Evolutionary conservation across 2,329 filamentous ascomycete genomes (phyloP), one percentile per base, ranked within the genome.

Genomic region (Helicocarpus griseus): DNA sequence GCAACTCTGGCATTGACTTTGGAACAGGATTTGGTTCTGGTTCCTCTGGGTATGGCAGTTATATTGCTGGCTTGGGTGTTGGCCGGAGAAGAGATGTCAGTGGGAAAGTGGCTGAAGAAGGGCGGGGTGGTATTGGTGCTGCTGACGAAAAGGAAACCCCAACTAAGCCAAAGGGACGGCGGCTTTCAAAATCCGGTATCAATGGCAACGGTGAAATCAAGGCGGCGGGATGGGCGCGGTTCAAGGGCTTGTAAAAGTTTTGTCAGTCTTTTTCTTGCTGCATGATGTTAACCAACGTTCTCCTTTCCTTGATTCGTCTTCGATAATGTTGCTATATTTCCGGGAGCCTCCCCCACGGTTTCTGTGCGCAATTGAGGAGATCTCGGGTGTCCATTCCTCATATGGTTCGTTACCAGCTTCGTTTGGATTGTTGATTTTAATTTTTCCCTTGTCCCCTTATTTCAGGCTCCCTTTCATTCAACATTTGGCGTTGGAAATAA

Each of bases 31-130:
- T 58, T 7, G 65, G 62, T 6, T 58, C 61, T 36, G 62, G 61
- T 19, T 60, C 68, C 1, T 59, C 64, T 3, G 44, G 68, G 0
- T 72, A 72, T 46, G 67, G 69, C 19, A 69, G 63, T 54, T 72
- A 72, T 50, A 69, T 72, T 40, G 68, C 69, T 2, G 67, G 65
- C 1, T 55, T 72, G 4, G 71, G 72, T 1, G 70, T 74, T 33
- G 71, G 71, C n/a, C 62, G 72, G 50, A 62, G 71, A 49, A 64
- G 71, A 38, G 72, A 75, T 50, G 72, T 75, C 17, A 74, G 71
- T 52, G 72, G 72, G 2, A 74, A 74, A 51, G 58, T 73, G 13
- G 72, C 68, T 0, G 72, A 75, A 53, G 72, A 75, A 61, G 72
- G 72, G 4, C 63, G 72, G 22, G 62, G 66, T 17, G 63, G 64